phyloP scores from a whole-genome alignment of 73 alveolate genomes.

The Vitrella brassicaformis region DNA sequence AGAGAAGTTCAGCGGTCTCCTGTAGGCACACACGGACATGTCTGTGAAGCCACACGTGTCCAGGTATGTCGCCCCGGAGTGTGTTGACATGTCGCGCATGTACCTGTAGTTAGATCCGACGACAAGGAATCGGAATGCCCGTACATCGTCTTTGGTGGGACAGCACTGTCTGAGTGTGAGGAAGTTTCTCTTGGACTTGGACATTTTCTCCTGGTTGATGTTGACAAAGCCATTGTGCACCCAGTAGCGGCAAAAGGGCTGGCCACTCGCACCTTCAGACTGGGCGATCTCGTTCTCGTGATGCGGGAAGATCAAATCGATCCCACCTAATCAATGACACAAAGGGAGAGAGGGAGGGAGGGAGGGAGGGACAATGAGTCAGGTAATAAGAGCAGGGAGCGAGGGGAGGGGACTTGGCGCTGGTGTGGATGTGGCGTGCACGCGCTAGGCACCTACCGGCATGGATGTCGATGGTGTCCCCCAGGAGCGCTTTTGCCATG shows the following conservation, averaged over 20 bases:
- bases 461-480: slow-evolving; percentile 31
- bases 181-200: slow-evolving; percentile 8
- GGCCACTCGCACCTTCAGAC: slow-evolving; percentile 40
- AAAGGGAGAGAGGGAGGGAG: slow-evolving; percentile 50
- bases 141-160: not conserved
- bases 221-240: not conserved
- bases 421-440: not conserved
- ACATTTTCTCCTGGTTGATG: slow-evolving; percentile 19
- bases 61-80: too few relatives aligned
- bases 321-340: slow-evolving; percentile 78
- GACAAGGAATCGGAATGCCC: not conserved
- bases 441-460: slow-evolving; percentile 15
- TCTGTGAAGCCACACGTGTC: too few relatives aligned
- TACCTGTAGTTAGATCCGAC: not conserved
- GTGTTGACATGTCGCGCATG: too few relatives aligned
- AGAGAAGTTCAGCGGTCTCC: not conserved
- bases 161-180: not conserved
- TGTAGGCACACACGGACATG: too few relatives aligned
- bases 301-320: slow-evolving; percentile 85
- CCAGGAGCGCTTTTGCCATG: slow-evolving; percentile 53
- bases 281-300: slow-evolving; percentile 94
- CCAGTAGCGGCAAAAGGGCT: not conserved
- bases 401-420: not conserved
- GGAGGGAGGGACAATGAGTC: not conserved
- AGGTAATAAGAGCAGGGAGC: not conserved